These are phyloP conservation scores for Thraustotheca clavata DNA, from an alignment of 352 stramenopile genomes.

Conservation along the genomic window DNA sequence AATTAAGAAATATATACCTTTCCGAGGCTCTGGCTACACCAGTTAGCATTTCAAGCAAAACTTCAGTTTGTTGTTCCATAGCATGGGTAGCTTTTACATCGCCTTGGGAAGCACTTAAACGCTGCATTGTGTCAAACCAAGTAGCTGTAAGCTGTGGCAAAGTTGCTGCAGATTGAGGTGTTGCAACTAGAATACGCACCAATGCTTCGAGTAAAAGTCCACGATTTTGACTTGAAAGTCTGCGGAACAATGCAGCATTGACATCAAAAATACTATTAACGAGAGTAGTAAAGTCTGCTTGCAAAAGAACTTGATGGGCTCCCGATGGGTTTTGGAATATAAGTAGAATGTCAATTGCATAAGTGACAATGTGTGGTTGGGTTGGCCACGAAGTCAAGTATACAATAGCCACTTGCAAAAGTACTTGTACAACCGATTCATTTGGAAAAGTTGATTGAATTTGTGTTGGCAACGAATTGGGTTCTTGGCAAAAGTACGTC, in stretches of 20 bases:
- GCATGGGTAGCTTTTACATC: conserved; percentile 61
- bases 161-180: conserved; percentile 35
- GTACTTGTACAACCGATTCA: conserved; percentile 59
- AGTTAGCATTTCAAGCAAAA: conserved; percentile 70
- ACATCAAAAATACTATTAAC: conserved; percentile 37
- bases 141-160: conserved; percentile 47
- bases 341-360: conserved; percentile 70
- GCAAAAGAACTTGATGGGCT: conserved; percentile 45
- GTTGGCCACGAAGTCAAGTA: conserved; percentile 79
- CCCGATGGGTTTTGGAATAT: conserved; percentile 53
- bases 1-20: conserved; percentile 29
- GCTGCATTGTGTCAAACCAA: conserved; percentile 47
- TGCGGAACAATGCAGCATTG: background rate
- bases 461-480: conserved; percentile 35
- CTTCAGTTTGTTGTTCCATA: conserved; percentile 57
- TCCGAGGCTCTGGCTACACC: conserved; percentile 64
- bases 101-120: conserved; percentile 27
- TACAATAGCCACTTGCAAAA: conserved; percentile 51
- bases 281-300: conserved; percentile 58
- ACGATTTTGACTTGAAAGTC: conserved; percentile 28
- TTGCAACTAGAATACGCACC: conserved; percentile 38
- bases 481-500: conserved; percentile 46
- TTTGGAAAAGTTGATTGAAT: conserved; percentile 57
- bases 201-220: conserved; percentile 10
- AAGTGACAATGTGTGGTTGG: conserved; percentile 73